These are phyloP conservation scores for Metahyphopichia silvanorum DNA, from an alignment of 805 yeast species.

Conservation along the genomic window DNA sequence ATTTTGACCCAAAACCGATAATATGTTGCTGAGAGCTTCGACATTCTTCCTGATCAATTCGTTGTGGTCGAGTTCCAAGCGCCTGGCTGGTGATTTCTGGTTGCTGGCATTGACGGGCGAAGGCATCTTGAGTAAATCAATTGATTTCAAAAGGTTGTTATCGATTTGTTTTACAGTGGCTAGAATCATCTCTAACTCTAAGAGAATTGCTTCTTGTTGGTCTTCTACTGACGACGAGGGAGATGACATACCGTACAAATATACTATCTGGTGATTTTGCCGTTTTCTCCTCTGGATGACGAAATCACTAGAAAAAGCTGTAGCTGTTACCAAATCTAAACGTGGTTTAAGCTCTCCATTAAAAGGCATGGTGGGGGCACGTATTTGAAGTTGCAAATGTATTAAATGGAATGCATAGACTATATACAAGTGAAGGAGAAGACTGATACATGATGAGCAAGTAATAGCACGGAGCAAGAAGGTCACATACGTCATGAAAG, in stretches of 20 bases:
- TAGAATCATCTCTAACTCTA: conserved; percentile 33
- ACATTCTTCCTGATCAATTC: conserved; percentile 16
- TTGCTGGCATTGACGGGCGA: not conserved
- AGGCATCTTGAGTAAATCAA: conserved; percentile 15
- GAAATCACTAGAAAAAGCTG: too few relatives aligned
- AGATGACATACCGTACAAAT: not conserved
- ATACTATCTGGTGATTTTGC: not conserved
- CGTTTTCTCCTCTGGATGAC: too few relatives aligned
- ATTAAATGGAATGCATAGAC: too few relatives aligned
- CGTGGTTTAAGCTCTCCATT: too few relatives aligned
- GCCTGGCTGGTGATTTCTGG: not conserved
- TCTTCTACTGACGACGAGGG: conserved; percentile 3
- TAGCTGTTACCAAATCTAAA: too few relatives aligned
- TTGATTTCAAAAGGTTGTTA: conserved; percentile 20
- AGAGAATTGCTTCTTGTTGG: conserved; percentile 23
- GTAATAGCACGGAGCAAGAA: too few relatives aligned
- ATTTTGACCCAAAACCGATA: too few relatives aligned
- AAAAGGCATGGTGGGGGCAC: too few relatives aligned
- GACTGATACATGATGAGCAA: too few relatives aligned
- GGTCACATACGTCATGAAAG: too few relatives aligned
- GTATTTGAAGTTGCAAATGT: too few relatives aligned
- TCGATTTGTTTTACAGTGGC: conserved; percentile 29
- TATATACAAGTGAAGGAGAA: too few relatives aligned
- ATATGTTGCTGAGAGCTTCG: conserved; percentile 13
- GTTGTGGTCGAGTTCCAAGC: conserved; percentile 5